These are phyloP conservation scores for Brasenia schreberi DNA, from an alignment of 164 flowering plant genomes.

Conservation along the genomic window DNA sequence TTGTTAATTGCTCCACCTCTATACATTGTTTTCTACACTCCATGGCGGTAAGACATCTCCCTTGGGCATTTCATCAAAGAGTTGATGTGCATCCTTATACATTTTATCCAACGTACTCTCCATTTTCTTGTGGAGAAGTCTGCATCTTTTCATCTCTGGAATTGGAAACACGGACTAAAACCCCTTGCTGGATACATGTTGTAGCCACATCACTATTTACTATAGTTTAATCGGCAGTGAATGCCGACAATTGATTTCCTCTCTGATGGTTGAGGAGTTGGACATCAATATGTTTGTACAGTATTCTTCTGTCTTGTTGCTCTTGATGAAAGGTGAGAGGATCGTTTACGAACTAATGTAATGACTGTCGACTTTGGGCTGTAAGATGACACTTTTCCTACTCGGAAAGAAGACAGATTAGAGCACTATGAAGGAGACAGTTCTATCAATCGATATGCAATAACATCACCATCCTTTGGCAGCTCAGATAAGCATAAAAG, in stretches of 20 bases:
- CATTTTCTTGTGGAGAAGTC: no score
- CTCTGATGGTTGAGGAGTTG: constrained; percentile 30
- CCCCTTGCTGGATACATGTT: constrained; percentile 9
- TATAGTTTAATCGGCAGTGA: not conserved
- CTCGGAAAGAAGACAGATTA: constrained; percentile 73
- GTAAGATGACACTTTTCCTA: constrained; percentile 57
- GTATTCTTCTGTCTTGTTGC: constrained; percentile 21
- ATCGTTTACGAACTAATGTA: constrained; percentile 39
- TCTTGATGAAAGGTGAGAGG: constrained; percentile 34
- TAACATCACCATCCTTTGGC: constrained; percentile 75
- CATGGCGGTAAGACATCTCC: no score
- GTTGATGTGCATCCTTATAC: no score
- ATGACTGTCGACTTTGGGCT: constrained; percentile 30
- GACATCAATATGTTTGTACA: constrained; percentile 36
- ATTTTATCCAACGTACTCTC: no score
- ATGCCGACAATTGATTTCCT: constrained; percentile 9
- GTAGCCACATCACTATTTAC: constrained; percentile 9
- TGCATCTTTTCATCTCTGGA: no score
- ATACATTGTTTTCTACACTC: no score
- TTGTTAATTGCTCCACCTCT: no score
- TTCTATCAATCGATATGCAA: constrained; percentile 90
- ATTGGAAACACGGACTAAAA: not conserved
- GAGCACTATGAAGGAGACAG: constrained; percentile 87
- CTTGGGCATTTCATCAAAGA: no score
- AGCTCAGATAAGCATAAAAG: constrained; percentile 31